Evolutionary conservation across 2,329 filamentous ascomycete genomes (phyloP).

Genomic region (Paecilomyces variotii): DNA sequence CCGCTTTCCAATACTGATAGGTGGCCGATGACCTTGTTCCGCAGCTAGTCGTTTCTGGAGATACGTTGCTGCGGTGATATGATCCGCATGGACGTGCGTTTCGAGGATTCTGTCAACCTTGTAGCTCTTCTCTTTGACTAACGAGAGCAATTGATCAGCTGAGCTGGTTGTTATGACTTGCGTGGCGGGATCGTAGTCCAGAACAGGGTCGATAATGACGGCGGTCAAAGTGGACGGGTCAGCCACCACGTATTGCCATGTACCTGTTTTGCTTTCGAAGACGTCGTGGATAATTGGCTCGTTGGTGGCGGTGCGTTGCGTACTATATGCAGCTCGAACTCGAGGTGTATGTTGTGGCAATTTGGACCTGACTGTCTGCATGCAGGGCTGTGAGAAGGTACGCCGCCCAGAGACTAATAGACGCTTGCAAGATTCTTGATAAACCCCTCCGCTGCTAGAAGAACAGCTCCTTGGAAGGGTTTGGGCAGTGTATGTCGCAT

Average conservation of each 20-base stretch:
- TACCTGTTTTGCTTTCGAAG: constrained; percentile 35
- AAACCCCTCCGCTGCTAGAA: neutral
- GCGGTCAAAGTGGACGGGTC: constrained; percentile 44
- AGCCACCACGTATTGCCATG: constrained; percentile 33
- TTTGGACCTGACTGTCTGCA: neutral
- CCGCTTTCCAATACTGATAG: constrained; percentile 50
- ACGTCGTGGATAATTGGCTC: constrained; percentile 21
- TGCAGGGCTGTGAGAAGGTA: neutral
- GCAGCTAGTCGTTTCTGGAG: constrained; percentile 41
- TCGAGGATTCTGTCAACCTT: constrained; percentile 49
- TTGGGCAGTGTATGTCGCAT: neutral
- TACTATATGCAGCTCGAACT: neutral
- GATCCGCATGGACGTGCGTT: constrained; percentile 56
- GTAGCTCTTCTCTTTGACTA: constrained; percentile 41
- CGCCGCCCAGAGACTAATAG: neutral
- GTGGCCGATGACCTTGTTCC: constrained; percentile 31
- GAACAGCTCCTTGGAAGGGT: neutral
- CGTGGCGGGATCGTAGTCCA: constrained; percentile 46
- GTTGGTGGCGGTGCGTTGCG: neutral
- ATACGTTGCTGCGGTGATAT: constrained; percentile 53
- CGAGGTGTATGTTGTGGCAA: neutral
- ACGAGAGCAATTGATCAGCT: constrained; percentile 45
- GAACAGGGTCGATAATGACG: constrained; percentile 55
- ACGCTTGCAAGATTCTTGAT: neutral
- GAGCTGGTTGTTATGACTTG: constrained; percentile 41